Conservation (phyloP, 2,329 filamentous ascomycete species). For the Diaporthe amygdali region DNA sequence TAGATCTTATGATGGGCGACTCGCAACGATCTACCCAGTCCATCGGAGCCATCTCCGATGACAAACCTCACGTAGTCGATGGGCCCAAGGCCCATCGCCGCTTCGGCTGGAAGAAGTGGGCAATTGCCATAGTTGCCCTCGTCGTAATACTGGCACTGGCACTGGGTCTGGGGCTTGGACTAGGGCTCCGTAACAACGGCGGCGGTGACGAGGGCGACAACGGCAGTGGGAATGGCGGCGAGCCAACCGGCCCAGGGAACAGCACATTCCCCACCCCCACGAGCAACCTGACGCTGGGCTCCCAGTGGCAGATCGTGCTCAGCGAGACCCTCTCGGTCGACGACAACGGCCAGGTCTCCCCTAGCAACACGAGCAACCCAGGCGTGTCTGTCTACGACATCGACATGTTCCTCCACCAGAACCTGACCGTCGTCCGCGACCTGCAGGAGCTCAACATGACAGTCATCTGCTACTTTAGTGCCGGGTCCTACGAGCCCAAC, state of each 20-base stretch:
- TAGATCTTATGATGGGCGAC: background rate
- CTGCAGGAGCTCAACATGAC: slow-evolving; percentile 59
- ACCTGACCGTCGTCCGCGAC: slow-evolving; percentile 45
- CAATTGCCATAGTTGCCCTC: slow-evolving; percentile 11
- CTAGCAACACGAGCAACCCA: slow-evolving; percentile 42
- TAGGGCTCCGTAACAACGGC: slow-evolving; percentile 42
- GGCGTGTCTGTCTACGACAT: slow-evolving; percentile 67
- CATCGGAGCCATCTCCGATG: slow-evolving; percentile 14
- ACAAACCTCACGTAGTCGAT: slow-evolving; percentile 19
- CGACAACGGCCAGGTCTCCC: slow-evolving; percentile 47
- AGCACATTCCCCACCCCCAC: slow-evolving; percentile 26
- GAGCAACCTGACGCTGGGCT: slow-evolving; percentile 40
- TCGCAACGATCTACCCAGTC: background rate
- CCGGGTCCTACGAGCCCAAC: slow-evolving; percentile 70
- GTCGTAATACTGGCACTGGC: slow-evolving; percentile 48
- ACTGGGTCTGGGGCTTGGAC: slow-evolving; percentile 62
- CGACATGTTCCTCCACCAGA: slow-evolving; percentile 59
- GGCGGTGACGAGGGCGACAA: slow-evolving; percentile 22
- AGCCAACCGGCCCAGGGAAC: slow-evolving; percentile 29
- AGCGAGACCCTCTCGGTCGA: slow-evolving; percentile 43
- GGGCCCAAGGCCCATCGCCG: background rate
- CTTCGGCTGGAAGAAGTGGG: slow-evolving; percentile 18
- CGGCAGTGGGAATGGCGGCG: slow-evolving; percentile 12
- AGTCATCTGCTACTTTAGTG: slow-evolving; percentile 79
- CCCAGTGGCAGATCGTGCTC: slow-evolving; percentile 69